These are phyloP conservation scores for Xylariomycetidae sp. DNA, from an alignment of 2,329 filamentous ascomycete species.

Conservation along the genomic window DNA sequence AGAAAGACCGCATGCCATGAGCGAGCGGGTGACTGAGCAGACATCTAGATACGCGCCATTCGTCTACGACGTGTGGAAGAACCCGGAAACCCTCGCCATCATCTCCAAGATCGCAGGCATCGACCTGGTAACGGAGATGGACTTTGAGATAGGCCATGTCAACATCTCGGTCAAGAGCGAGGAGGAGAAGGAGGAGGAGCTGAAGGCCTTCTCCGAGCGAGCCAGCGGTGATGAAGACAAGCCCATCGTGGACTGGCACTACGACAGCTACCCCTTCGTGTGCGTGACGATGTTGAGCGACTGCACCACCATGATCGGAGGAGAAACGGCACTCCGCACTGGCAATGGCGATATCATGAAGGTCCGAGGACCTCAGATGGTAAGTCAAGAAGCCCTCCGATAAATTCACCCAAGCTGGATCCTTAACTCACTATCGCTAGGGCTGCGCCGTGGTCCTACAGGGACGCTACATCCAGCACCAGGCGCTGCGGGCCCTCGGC, in stretches of 20 bases:
- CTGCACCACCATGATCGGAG: slow-evolving; percentile 57
- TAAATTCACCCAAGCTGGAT: too few species aligned
- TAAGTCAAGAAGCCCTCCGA: too few species aligned
- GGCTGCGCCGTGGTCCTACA: slow-evolving; percentile 62
- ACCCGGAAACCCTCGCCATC: slow-evolving; percentile 37
- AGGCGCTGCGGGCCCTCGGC: slow-evolving; percentile 55
- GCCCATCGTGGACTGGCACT: slow-evolving; percentile 59
- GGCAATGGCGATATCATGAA: slow-evolving; percentile 50
- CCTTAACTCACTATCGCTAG: slow-evolving; percentile 31
- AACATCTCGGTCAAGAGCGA: slow-evolving; percentile 50
- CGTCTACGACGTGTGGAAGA: slow-evolving; percentile 47
- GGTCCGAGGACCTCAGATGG: slow-evolving; percentile 56
- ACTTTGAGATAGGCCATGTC: slow-evolving; percentile 52
- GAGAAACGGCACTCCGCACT: slow-evolving; percentile 58
- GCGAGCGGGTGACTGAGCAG: too few species aligned
- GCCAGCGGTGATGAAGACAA: slow-evolving; percentile 40
- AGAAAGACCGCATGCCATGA: too few species aligned
- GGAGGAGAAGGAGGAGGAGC: slow-evolving; percentile 38
- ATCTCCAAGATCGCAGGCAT: slow-evolving; percentile 51
- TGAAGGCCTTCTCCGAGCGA: slow-evolving; percentile 32
- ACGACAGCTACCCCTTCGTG: slow-evolving; percentile 64
- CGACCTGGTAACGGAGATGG: slow-evolving; percentile 48
- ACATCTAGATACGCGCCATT: slow-evolving; percentile 55
- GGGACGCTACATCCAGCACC: slow-evolving; percentile 62
- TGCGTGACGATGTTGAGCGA: slow-evolving; percentile 65